phyloP scores from a whole-genome alignment of 306 rosid species.

The Dryas drummondii region DNA sequence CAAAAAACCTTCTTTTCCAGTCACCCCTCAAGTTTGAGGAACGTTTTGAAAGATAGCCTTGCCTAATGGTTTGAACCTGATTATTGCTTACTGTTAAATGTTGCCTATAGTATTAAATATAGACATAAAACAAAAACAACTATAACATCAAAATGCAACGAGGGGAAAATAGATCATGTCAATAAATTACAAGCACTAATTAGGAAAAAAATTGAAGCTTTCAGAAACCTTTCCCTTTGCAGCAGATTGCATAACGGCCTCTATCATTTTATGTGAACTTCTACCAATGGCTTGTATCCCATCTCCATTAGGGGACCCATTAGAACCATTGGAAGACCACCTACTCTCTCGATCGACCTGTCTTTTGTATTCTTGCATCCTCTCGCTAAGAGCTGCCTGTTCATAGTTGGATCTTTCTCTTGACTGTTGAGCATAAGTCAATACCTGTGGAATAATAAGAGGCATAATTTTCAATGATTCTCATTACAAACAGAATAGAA shows the following conservation, averaged over 20 bases:
- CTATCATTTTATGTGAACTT: constrained; percentile 99
- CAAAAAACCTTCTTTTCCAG: constrained; percentile 99
- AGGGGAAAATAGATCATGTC: constrained; percentile 9
- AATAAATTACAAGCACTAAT: constrained; percentile 6
- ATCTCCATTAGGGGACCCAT: constrained; percentile 98
- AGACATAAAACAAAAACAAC: background rate
- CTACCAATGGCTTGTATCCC: constrained; percentile 99
- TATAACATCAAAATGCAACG: constrained; percentile 12
- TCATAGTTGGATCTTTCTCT: constrained; percentile 98
- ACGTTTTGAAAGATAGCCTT: constrained; percentile 99
- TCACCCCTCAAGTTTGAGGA: constrained; percentile 97
- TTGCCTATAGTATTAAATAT: background rate
- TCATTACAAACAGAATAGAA: background rate
- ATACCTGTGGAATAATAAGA: constrained; percentile 60
- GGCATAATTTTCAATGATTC: constrained; percentile 29
- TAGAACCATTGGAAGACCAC: constrained; percentile 89
- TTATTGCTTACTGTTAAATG: constrained; percentile 7
- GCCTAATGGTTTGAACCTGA: constrained; percentile 99
- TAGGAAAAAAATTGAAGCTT: constrained; percentile 10
- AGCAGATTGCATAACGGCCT: constrained; percentile 99
- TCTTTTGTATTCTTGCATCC: constrained; percentile 95
- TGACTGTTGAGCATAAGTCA: constrained; percentile 98
- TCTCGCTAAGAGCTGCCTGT: constrained; percentile 97
- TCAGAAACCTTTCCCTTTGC: constrained; percentile 91
- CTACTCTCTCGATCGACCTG: constrained; percentile 98